phyloP scores from a whole-genome alignment of 2,329 filamentous ascomycete genomes.

The Ophiostoma quercus region DNA sequence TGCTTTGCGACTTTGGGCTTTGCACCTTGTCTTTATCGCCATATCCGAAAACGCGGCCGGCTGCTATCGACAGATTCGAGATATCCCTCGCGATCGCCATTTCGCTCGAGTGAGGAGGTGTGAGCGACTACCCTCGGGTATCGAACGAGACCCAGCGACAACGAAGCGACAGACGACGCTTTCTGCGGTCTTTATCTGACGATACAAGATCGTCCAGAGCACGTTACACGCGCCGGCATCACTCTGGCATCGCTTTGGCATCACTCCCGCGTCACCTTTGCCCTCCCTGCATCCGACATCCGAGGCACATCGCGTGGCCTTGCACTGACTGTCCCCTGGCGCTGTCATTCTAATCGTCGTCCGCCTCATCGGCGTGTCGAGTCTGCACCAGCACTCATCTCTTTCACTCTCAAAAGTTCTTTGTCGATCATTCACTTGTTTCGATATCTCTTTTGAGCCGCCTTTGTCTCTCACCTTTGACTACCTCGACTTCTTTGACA shows the following conservation, averaged over 20 bases:
- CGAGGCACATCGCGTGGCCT: conserved; percentile 15
- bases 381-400: neutral
- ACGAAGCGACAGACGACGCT: neutral
- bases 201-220: neutral
- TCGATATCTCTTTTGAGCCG: neutral
- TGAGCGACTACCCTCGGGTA: neutral
- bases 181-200: neutral
- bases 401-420: neutral
- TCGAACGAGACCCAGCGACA: neutral
- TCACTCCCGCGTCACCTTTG: conserved; percentile 10
- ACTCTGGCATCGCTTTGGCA: neutral
- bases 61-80: neutral
- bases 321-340: conserved; percentile 19
- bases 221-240: conserved; percentile 12
- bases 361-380: conserved; percentile 23
- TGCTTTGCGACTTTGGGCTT: neutral
- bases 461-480: conserved; percentile 11
- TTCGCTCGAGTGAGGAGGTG: neutral
- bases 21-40: neutral
- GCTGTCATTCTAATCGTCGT: conserved; percentile 19
- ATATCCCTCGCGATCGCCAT: neutral
- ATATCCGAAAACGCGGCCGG: conserved; percentile 5
- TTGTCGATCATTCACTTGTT: conserved; percentile 19
- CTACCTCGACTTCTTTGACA: neutral
- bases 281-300: conserved; percentile 5